These are phyloP conservation scores for Ilyonectria sp. DNA, from an alignment of 2,329 filamentous ascomycete species.

Conservation along the genomic window DNA sequence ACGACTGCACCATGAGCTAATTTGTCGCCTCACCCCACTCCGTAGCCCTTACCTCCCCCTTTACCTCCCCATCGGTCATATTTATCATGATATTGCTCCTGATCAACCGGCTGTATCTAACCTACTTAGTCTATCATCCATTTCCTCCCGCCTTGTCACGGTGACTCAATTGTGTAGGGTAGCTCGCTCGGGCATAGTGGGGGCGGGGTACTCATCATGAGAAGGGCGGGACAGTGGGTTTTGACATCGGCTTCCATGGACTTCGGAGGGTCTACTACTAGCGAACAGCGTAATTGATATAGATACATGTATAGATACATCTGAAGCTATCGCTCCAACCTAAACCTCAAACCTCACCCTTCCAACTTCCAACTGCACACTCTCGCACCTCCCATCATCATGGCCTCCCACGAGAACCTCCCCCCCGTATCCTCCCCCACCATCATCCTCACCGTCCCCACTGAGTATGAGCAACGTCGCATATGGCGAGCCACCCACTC, in stretches of 20 bases:
- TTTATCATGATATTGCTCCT: slow-evolving; percentile 26
- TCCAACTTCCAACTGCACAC: too few relatives aligned
- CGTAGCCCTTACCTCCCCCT: neutral
- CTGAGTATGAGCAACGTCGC: slow-evolving; percentile 65
- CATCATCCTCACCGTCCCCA: slow-evolving; percentile 68
- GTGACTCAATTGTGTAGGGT: neutral
- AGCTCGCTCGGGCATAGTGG: slow-evolving; percentile 5
- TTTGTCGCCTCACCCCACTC: slow-evolving; percentile 23
- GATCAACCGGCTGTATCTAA: slow-evolving; percentile 30
- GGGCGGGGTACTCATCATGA: slow-evolving; percentile 21
- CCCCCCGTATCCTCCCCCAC: slow-evolving; percentile 42
- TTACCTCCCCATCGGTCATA: slow-evolving; percentile 14
- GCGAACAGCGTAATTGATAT: slow-evolving; percentile 9
- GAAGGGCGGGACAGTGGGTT: slow-evolving; percentile 8
- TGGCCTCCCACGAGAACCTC: slow-evolving; percentile 41
- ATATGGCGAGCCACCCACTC: slow-evolving; percentile 71
- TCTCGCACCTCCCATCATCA: slow-evolving; percentile 10
- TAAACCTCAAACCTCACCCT: neutral
- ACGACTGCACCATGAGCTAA: slow-evolving; percentile 42
- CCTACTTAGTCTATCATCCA: slow-evolving; percentile 35
- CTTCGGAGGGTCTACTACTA: slow-evolving; percentile 3
- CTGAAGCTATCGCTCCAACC: neutral
- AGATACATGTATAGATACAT: neutral
- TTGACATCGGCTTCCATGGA: slow-evolving; percentile 18
- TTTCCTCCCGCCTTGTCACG: neutral